These are phyloP conservation scores for Wallacemonas collosoma DNA, from an alignment of 208 protist genomes.

Conservation along the genomic window DNA sequence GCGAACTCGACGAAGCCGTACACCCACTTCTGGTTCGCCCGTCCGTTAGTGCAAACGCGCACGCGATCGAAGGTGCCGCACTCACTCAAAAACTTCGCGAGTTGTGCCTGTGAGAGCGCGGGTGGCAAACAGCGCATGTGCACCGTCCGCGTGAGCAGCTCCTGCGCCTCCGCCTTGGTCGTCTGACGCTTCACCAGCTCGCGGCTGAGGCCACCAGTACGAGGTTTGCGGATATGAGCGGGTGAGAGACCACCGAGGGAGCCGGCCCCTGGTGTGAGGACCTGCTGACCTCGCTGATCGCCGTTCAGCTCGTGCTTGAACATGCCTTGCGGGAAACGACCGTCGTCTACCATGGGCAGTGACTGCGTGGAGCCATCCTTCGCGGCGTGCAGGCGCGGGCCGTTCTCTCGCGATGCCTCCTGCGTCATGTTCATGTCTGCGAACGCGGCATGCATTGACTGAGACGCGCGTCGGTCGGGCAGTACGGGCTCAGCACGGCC, in stretches of 20 bases:
- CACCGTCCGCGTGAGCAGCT: constrained; percentile 51
- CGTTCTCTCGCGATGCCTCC: background rate
- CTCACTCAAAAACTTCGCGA: constrained; percentile 56
- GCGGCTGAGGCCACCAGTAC: constrained; percentile 1
- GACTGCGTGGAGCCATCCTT: background rate
- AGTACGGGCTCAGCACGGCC: background rate
- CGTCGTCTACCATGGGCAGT: background rate
- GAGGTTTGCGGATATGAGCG: background rate
- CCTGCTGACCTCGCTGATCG: background rate
- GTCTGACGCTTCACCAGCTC: constrained; percentile 10
- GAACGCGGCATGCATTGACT: background rate
- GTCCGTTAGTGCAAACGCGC: constrained; percentile 53
- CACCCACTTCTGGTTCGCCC: constrained; percentile 54
- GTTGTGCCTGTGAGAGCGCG: constrained; percentile 46
- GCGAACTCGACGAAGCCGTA: constrained; percentile 75
- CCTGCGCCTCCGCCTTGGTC: constrained; percentile 7
- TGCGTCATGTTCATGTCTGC: background rate
- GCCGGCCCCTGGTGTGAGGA: no score
- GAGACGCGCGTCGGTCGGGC: background rate
- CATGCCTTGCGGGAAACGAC: background rate
- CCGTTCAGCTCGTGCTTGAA: background rate
- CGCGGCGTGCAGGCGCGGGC: background rate
- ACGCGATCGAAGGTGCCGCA: constrained; percentile 69
- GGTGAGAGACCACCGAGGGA: background rate
- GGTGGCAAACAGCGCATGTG: constrained; percentile 61